phyloP scores from a whole-genome alignment of 345 rosid genomes.

The Eucalyptus victrix region DNA sequence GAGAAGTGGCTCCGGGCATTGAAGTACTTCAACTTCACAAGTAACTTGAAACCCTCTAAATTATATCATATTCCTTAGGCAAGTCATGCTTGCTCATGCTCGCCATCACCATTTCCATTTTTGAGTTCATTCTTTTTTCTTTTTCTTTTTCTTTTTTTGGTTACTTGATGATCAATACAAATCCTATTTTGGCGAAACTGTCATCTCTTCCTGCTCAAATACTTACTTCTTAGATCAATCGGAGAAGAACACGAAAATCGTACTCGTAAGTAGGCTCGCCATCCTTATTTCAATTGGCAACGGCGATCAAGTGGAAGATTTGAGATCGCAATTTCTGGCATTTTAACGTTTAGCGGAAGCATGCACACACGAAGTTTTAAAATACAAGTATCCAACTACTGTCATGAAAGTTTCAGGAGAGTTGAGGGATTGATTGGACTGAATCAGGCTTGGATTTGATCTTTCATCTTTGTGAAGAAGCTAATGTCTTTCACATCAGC shows the following conservation, averaged over 20 bases:
- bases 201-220: background rate
- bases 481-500: background rate
- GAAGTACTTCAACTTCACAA: constrained; percentile 57
- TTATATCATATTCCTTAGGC: constrained; percentile 53
- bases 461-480: background rate
- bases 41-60: constrained; percentile 71
- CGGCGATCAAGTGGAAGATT: background rate
- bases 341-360: background rate
- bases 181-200: background rate
- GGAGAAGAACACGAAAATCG: background rate
- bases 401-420: background rate
- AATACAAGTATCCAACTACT: background rate
- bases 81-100: background rate
- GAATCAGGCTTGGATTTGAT: background rate
- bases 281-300: background rate
- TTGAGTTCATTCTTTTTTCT: background rate
- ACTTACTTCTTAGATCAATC: background rate
- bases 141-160: too few relatives aligned
- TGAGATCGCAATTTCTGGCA: background rate
- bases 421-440: background rate
- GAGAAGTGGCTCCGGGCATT: constrained; percentile 64
- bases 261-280: background rate
- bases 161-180: background rate
- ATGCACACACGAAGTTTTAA: background rate
- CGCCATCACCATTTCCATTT: background rate